phyloP scores from a whole-genome alignment of 768 basidiomycete genomes.

The Suillus discolor region DNA sequence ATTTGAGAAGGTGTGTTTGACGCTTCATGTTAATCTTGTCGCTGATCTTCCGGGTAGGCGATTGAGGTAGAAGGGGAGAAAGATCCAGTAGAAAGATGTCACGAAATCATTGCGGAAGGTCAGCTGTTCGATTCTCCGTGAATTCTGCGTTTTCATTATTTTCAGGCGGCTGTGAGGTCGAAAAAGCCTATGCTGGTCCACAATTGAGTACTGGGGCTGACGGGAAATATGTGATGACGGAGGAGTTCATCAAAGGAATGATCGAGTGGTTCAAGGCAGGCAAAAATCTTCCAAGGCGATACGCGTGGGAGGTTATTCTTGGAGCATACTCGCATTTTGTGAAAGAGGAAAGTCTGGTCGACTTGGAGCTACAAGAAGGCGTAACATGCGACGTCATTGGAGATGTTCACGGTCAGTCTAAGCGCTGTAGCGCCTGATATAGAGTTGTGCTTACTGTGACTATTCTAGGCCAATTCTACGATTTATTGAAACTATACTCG shows the following conservation, averaged over 20 bases:
- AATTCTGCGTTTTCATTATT: conserved; percentile 12
- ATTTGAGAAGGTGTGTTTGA: conserved; percentile 76
- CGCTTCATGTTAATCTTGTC: too few relatives aligned
- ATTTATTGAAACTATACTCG: conserved; percentile 83
- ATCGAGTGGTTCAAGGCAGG: conserved; percentile 92
- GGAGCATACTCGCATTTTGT: conserved; percentile 78
- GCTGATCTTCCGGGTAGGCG: conserved; percentile 50
- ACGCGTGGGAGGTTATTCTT: conserved; percentile 95
- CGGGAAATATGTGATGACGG: conserved; percentile 72
- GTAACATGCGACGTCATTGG: conserved; percentile 92
- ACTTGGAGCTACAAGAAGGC: conserved; percentile 73
- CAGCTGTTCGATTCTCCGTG: conserved; percentile 14
- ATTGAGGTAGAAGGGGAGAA: conserved; percentile 94
- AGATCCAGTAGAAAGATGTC: conserved; percentile 70
- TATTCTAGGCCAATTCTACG: conserved; percentile 86
- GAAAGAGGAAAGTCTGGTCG: conserved; percentile 81
- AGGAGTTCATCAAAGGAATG: conserved; percentile 83
- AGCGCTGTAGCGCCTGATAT: conserved; percentile 2
- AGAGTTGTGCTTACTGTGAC: conserved; percentile 2
- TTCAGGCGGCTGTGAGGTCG: conserved; percentile 78
- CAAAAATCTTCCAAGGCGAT: conserved; percentile 87
- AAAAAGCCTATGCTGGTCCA: conserved; percentile 76
- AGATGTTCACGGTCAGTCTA: conserved; percentile 81
- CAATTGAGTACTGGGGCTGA: conserved; percentile 57
- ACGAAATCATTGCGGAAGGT: conserved; percentile 82